Evolutionary conservation across 306 rosid species (phyloP).

Genomic region (Glycine soja): DNA sequence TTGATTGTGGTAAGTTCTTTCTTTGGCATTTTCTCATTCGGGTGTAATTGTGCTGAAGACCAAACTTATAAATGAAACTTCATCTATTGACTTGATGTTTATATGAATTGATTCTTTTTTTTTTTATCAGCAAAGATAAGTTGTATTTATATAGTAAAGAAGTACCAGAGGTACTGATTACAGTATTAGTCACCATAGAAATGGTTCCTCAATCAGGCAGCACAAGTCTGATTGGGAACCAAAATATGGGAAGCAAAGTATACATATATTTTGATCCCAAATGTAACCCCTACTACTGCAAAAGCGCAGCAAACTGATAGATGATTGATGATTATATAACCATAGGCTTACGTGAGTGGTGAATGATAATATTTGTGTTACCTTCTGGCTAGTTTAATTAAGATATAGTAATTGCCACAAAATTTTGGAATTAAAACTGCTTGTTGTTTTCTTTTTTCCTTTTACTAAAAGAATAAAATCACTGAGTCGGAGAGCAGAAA

Average conservation of each 20-base stretch:
- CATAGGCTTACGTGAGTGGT: no score
- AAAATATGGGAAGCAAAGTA: no score
- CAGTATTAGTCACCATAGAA: no score
- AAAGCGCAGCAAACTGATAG: background rate
- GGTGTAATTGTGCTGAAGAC: slow-evolving; percentile 15
- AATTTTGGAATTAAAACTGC: background rate
- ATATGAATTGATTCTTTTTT: slow-evolving; percentile 16
- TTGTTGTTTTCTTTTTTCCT: background rate
- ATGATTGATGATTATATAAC: no score
- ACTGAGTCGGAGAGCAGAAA: background rate
- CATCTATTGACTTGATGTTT: background rate
- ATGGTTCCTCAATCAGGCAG: no score
- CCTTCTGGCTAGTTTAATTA: slow-evolving; percentile 31
- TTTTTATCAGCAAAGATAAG: no score
- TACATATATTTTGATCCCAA: no score
- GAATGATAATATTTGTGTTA: slow-evolving; percentile 21
- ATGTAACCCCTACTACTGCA: no score
- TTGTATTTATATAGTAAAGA: no score
- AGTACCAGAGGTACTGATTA: no score
- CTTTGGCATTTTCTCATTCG: slow-evolving; percentile 30
- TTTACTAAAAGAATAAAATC: background rate
- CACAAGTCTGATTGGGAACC: no score
- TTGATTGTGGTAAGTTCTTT: slow-evolving; percentile 80
- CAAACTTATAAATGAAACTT: slow-evolving; percentile 19
- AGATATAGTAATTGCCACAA: slow-evolving; percentile 13